Evolutionary conservation across 2,329 filamentous ascomycete genomes (phyloP), one percentile per base, ranked within the genome.

Genomic region (Alternaria conjuncta): DNA sequence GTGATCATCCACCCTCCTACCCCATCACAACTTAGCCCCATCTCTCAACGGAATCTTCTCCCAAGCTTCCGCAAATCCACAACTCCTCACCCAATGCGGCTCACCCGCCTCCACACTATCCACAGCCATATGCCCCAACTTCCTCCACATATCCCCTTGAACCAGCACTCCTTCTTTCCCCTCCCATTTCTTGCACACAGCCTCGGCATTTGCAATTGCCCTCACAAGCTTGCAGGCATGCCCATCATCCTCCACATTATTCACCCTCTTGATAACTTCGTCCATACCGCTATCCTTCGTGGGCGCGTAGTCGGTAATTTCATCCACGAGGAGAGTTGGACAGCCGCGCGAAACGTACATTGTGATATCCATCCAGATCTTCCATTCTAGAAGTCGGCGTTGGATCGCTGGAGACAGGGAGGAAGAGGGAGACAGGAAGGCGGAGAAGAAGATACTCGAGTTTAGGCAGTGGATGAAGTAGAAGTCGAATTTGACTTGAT

Each of bases 381-480:
- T 97, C 87, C 89, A 94, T 79, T 96, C 91, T 8, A 97, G 83
- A 0, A 97, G 81, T 6, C 92, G 88, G 12, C 85, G 82, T 75
- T 94, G 95, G 51, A 83, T 82, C 8, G 84, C 82, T 0, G 80
- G 74, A 0, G 88, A 83, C 46, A 94, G 83, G 86, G 87, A 96
- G 41, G 60, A 23, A 32, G 83, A 68, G 67, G 85, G 85, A 11
- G 81, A 81, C 73, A 89, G 86, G 75, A 97, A 85, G 8, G 84
- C 76, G 6, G 84, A 83, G 68, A 92, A 85, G 82, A 95, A 96
- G 68, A 97, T 88, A n/a, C 90, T 90, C 11, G 84, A 83, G 74
- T 91, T 97, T 69, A 95, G 82, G 72, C 89, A 88, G 79, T 97
- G 94, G 72, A 94, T 94, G 75, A 83, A 84, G 82, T 90, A 96